These are phyloP conservation scores for Lagenidium giganteum DNA, from an alignment of 352 stramenopile genomes.

Conservation along the genomic window DNA sequence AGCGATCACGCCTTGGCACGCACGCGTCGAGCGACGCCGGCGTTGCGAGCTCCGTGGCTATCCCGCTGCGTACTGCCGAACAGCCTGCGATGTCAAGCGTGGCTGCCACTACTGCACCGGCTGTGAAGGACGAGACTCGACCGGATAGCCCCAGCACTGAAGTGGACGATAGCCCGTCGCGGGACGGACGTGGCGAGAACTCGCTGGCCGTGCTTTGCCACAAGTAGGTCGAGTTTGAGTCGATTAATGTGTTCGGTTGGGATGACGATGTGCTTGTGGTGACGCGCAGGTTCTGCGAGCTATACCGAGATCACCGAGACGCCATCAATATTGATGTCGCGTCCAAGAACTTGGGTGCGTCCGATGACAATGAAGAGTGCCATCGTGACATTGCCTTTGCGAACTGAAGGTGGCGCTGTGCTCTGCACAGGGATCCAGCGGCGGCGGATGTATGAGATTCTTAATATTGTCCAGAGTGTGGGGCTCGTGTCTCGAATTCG, in stretches of 20 bases:
- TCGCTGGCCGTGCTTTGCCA: constrained; percentile 25
- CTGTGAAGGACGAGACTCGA: no score
- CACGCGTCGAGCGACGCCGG: no score
- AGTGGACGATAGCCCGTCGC: constrained; percentile 18
- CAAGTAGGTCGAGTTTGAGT: constrained; percentile 6
- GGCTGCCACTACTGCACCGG: no score
- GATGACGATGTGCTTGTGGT: neutral
- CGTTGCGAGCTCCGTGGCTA: no score
- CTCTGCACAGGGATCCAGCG: constrained; percentile 21
- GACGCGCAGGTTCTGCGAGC: constrained; percentile 23
- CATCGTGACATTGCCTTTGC: neutral
- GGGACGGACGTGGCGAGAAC: constrained; percentile 24
- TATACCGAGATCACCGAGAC: constrained; percentile 26
- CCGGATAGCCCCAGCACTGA: no score
- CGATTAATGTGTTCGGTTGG: neutral
- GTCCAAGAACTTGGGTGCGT: constrained; percentile 23
- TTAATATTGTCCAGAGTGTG: constrained; percentile 40
- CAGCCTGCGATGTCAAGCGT: no score
- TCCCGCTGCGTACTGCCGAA: no score
- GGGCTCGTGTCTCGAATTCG: constrained; percentile 23
- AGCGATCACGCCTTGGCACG: no score
- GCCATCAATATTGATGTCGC: constrained; percentile 32
- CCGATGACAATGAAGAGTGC: neutral
- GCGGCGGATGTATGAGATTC: constrained; percentile 30
- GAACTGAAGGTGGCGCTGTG: neutral